Conservation (phyloP, 345 rosid genomes). For the Capsella bursapastoris region DNA sequence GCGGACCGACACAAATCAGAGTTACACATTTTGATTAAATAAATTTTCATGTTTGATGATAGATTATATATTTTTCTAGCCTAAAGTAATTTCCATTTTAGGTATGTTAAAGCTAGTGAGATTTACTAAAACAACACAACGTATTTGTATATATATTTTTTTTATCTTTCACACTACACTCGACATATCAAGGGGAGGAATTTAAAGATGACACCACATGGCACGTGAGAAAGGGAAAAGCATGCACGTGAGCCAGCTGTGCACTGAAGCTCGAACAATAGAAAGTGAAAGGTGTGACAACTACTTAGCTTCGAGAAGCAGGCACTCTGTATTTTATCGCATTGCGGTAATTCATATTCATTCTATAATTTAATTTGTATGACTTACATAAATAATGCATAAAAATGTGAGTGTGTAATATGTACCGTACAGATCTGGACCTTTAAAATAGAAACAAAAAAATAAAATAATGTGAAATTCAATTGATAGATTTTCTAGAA, state of each 20-base stretch:
- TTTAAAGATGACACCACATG: constrained; percentile 39
- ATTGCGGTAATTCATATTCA: neutral
- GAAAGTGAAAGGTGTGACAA: constrained; percentile 32
- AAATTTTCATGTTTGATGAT: neutral
- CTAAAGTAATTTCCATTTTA: constrained; percentile 1
- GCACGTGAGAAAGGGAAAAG: constrained; percentile 41
- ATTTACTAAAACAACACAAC: constrained; percentile 20
- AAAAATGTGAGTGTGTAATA: neutral
- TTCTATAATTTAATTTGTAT: neutral
- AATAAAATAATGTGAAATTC: too few relatives aligned
- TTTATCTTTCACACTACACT: neutral
- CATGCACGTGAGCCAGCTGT: constrained; percentile 45
- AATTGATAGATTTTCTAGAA: too few relatives aligned
- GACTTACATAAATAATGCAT: neutral
- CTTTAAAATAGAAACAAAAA: too few relatives aligned
- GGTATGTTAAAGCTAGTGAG: neutral
- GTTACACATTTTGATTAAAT: neutral
- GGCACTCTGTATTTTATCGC: constrained; percentile 28
- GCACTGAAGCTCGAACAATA: constrained; percentile 9
- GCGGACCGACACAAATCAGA: constrained; percentile 36
- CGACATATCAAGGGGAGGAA: constrained; percentile 10
- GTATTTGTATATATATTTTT: neutral
- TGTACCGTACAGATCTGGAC: neutral
- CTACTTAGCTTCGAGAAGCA: constrained; percentile 42
- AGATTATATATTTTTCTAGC: neutral